Base-by-base conservation (phyloP, 2,329 filamentous ascomycete genomes). In the Clarireedia hainanense region DNA sequence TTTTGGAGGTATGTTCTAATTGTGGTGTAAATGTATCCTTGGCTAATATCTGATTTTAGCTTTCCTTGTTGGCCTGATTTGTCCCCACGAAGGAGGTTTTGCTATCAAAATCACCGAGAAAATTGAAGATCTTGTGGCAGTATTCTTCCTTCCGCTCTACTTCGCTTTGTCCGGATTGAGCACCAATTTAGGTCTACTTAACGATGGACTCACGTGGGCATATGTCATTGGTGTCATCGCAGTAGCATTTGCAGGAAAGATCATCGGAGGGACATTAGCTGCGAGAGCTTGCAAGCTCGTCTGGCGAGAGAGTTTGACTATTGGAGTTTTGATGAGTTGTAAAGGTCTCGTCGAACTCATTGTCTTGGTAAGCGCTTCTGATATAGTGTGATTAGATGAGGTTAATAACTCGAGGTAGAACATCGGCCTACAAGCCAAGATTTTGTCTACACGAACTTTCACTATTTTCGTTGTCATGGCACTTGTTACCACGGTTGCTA, bases 401-500 rank as follows among this genome's bases (percentile, higher is more conserved):
- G 15, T 26, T 40, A 56, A 34, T 9, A 27, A 37, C 34, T 39
- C 37, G 23, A 0, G 54, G 40, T 10, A 84, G 78, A 88, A 88
- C 65, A 90, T 97, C 63, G 90, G 91, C 46, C 77, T 91, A 2
- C 85, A 92, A 73, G 90, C 91, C 20, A 83, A 82, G 37, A 95
- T 95, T 58, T 76, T 96, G 17, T 91, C 87, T 57, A 79, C 78
- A 0, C 77, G 88, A 15, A 95, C 90, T 0, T 96, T 96, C 65
- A 95, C 91, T 52, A 95, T 96, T 54, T 95, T 96, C 63, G 90
- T 96, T 23, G 88, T 96, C 66, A 96, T 96, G 91, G 91, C 91
- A 7, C 75, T 95, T 2, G 76, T 95, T 34, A 95, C 90, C 0
- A 96, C 91, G 0, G 90, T 96, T 57, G 73, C 83, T 0, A 95